Base-by-base conservation (phyloP, 2,329 filamentous ascomycete species). In the Fusarium sp. region DNA sequence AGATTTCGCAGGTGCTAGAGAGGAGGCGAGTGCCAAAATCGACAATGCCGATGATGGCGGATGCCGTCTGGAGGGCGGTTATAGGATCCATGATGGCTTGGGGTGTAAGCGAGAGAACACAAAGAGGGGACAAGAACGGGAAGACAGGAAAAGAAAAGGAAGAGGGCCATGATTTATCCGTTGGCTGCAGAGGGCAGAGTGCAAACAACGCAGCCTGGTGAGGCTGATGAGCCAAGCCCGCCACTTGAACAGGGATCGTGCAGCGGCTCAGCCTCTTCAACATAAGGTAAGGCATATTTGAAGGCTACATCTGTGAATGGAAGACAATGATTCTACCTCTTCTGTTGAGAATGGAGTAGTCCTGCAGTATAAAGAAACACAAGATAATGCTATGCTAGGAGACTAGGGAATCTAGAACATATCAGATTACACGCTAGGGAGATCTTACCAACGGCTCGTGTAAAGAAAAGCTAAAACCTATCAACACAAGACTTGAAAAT, bases 241-340 rank as follows among this genome's bases (percentile, higher is more conserved):
- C 41, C 41, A 45, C 41, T 9, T 16, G 11, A 16, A 45, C 20
- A 45, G 20, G 41, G 41, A 4, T 14, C 5, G 20, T 23, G 6
- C 41, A 45, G 41, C 20, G n/a, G 37, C 37, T 23, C 13, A 45
- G 41, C 41, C 41, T 13, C 41, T 14, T 23, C 6, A 25, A 27
- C 4, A 6, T 27, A 27, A 27, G 1, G 6, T 1, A 23, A 45
- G 41, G 20, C 41, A 4, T 2, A 14, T 8, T 23, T 2, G 3
- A 10, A 16, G n/a, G n/a, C n/a, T n/a, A n/a, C n/a, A n/a, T n/a
- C n/a, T n/a, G n/a, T n/a, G n/a, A n/a, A n/a, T n/a, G n/a, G n/a
- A n/a, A n/a, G n/a, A n/a, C n/a, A n/a, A n/a, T n/a, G 20, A 7
- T 4, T 5, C 3, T 43, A 4, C 3, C 7, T 14, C 1, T 20